Conservation (phyloP, 2,329 filamentous ascomycete species). For the Nemania sp. region DNA sequence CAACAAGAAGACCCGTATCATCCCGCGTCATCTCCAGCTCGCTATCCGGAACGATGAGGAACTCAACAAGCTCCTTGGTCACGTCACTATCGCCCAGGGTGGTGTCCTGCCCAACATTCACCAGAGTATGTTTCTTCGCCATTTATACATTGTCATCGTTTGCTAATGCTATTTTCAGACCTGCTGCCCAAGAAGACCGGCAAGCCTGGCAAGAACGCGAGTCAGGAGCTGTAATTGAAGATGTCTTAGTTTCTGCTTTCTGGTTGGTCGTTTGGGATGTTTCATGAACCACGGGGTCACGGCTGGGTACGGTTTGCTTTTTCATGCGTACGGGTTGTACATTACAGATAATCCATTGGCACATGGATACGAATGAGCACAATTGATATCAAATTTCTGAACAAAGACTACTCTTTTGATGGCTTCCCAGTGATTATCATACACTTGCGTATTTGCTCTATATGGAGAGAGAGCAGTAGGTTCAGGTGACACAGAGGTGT, state of each 20-base stretch:
- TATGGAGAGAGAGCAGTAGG: too few relatives aligned
- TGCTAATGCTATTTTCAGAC: constrained; percentile 59
- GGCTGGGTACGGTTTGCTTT: constrained; percentile 74
- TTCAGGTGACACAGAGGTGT: too few relatives aligned
- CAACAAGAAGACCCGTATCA: constrained; percentile 99
- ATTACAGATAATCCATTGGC: constrained; percentile 68
- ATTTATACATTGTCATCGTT: not conserved
- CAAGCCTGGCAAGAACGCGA: constrained; percentile 89
- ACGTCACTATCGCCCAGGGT: constrained; percentile 96
- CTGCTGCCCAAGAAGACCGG: constrained; percentile 98
- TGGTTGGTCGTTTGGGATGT: constrained; percentile 67
- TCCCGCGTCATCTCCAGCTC: constrained; percentile 96
- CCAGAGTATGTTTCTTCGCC: constrained; percentile 72
- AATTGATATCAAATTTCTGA: constrained; percentile 47
- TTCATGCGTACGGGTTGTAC: constrained; percentile 69
- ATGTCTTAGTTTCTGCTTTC: constrained; percentile 57
- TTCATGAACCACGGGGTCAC: constrained; percentile 82
- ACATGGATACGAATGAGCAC: constrained; percentile 68
- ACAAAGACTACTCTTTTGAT: constrained; percentile 37
- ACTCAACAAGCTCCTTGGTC: constrained; percentile 96
- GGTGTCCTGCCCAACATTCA: constrained; percentile 97
- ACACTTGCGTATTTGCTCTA: too few relatives aligned
- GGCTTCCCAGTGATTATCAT: not conserved
- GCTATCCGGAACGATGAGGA: constrained; percentile 99
- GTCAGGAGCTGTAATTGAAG: constrained; percentile 86